Base-by-base conservation (phyloP, 176 grass and related monocot genomes). In the Carex pumila region DNA sequence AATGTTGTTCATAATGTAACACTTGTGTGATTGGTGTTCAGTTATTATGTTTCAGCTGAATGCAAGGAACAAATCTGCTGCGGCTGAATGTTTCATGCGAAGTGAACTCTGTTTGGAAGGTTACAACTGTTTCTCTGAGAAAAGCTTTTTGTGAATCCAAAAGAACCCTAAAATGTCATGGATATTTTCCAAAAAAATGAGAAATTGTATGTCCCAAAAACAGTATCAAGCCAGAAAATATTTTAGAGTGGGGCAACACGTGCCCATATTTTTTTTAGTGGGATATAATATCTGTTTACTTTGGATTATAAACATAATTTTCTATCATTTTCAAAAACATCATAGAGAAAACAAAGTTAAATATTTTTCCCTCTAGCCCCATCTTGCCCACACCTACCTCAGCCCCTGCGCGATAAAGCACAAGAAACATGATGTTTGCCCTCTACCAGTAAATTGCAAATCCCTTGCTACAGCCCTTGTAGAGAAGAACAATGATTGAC, bases 91-190 rank as follows among this genome's bases (percentile, higher is more conserved):
- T 90, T 98, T 98, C 83, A 86, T 90, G 82, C 90, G 92, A 64
- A 98, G 92, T 0, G 91, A 94, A 74, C 84, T 91, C 81, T 98
- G 89, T 88, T 90, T 98, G 85, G 95, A 98, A 98, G 95, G 92
- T 98, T 89, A 10, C 22, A 76, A 52, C 45, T 50, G 43, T 25
- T 75, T 54, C 47, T 12, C 29, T 52, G 18, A 10, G 12, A 75
- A 54, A 54, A 52, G 6, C 3, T 14, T 75, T 75, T 53, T 75
- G 18, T 53, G 70, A 81, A 22, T 64, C 22, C 2, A 39, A 19
- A 41, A 67, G 63, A 53, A 43, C 12, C 61, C 80, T 67, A 66
- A 82, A 15, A 50, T 82, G 12, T 61, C 62, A 82, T 67, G 61
- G 66, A 7, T 25, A 52, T 67, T 66, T 50, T 14, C 34, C 36